Evolutionary conservation across 257 asterid species (phyloP).

Genomic region (Anisodus acutangulus): DNA sequence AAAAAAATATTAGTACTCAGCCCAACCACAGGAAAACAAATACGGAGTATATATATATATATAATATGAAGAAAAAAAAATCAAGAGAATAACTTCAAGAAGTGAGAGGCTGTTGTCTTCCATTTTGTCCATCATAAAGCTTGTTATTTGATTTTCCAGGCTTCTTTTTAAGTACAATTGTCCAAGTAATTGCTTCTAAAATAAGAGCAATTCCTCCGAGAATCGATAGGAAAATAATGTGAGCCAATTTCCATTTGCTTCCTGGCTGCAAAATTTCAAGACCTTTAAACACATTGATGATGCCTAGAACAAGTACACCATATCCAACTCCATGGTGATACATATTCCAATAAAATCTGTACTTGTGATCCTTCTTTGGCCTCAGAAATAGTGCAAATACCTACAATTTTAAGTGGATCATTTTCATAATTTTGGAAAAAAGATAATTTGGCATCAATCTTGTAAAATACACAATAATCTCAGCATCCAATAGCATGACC

Average conservation of each 20-base stretch:
- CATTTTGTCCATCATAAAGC: slow-evolving; percentile 53
- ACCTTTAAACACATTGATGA: slow-evolving; percentile 85
- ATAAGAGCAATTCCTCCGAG: slow-evolving; percentile 60
- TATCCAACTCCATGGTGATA: slow-evolving; percentile 88
- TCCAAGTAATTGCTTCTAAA: slow-evolving; percentile 76
- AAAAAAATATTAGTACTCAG: not conserved
- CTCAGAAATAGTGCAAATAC: slow-evolving; percentile 71
- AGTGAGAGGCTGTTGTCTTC: slow-evolving; percentile 51
- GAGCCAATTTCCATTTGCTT: slow-evolving; percentile 68
- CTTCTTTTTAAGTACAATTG: slow-evolving; percentile 56
- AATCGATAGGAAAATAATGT: slow-evolving; percentile 46
- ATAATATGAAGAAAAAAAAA: not conserved
- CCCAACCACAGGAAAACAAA: not conserved
- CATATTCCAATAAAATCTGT: slow-evolving; percentile 75
- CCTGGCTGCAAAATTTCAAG: slow-evolving; percentile 62
- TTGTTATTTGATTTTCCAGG: slow-evolving; percentile 51
- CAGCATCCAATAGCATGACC: not conserved
- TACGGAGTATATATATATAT: not conserved
- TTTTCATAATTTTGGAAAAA: not conserved
- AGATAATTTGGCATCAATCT: not conserved
- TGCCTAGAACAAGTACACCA: slow-evolving; percentile 57
- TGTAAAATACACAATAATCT: not conserved
- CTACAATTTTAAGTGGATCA: slow-evolving; percentile 33
- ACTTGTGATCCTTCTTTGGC: slow-evolving; percentile 83
- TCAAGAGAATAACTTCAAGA: not conserved